phyloP scores from a whole-genome alignment of 192 early-diverging fungal species.

The Podila minutissima region DNA sequence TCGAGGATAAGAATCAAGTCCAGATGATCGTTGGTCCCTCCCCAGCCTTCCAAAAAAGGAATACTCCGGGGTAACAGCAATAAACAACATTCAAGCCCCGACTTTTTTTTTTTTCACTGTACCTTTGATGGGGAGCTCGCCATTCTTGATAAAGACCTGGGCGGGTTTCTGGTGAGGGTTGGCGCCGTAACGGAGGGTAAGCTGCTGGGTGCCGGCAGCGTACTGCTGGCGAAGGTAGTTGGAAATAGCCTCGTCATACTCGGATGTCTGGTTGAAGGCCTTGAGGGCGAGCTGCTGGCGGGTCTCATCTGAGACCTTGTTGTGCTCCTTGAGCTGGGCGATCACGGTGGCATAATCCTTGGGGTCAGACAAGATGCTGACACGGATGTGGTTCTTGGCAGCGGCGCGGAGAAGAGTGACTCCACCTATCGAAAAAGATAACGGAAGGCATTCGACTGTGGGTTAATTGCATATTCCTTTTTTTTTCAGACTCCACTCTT shows the following conservation, averaged over 20 bases:
- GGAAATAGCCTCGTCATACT: conserved; percentile 95
- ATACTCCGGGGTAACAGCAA: conserved; percentile 45
- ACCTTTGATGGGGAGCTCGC: conserved; percentile 82
- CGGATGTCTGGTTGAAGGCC: conserved; percentile 96
- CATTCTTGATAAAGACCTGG: conserved; percentile 86
- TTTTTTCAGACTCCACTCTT: conserved; percentile 4
- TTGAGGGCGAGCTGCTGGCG: conserved; percentile 84
- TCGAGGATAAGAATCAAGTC: not conserved
- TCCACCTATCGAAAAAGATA: conserved; percentile 68
- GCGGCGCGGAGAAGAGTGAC: conserved; percentile 98
- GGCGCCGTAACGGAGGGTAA: conserved; percentile 94
- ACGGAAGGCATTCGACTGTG: not conserved
- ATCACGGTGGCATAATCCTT: conserved; percentile 88
- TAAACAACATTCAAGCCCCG: conserved; percentile 32
- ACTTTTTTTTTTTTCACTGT: conserved; percentile 1
- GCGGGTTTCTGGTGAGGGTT: conserved; percentile 99
- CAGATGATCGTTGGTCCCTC: not conserved
- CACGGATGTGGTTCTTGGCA: conserved; percentile 98
- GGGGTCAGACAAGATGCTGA: conserved; percentile 93
- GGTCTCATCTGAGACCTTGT: conserved; percentile 71
- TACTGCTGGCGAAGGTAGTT: conserved; percentile 97
- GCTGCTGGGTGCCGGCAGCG: conserved; percentile 74
- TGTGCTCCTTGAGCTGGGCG: conserved; percentile 70
- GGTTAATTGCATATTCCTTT: not conserved
- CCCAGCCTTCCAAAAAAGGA: conserved; percentile 28